phyloP scores from a whole-genome alignment of 768 basidiomycete genomes.

The Termitomyces sp. region DNA sequence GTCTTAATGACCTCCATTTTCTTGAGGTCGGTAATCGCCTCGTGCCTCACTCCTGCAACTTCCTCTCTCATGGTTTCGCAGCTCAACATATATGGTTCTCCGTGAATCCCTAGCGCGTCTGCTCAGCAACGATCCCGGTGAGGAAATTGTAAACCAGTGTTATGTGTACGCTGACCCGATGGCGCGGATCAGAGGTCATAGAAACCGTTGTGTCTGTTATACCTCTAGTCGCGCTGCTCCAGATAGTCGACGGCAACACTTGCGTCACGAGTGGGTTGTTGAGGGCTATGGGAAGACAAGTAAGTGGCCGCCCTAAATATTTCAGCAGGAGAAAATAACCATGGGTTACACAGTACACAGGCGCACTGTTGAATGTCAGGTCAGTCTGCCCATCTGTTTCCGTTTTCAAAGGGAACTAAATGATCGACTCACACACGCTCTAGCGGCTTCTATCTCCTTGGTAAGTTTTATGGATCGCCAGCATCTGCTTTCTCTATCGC shows the following conservation, averaged over 20 bases:
- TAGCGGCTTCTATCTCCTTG: not conserved
- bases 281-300: not conserved
- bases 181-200: not conserved
- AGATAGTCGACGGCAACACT: not conserved
- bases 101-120: not conserved
- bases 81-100: not conserved
- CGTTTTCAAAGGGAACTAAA: not conserved
- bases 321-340: not conserved
- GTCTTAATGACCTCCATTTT: not conserved
- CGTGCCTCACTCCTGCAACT: not conserved
- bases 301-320: not conserved
- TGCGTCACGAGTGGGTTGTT: not conserved
- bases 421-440: not conserved
- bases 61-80: not conserved
- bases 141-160: too few species aligned
- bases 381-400: not conserved
- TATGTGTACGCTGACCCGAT: not conserved
- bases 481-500: not conserved
- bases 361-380: not conserved
- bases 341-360: not conserved
- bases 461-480: not conserved
- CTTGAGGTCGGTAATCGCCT: not conserved
- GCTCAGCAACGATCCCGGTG: not conserved
- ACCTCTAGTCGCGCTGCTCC: not conserved
- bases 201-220: not conserved